Conservation (phyloP, 2,329 filamentous ascomycete genomes). For the Fusarium tjaetaba region DNA sequence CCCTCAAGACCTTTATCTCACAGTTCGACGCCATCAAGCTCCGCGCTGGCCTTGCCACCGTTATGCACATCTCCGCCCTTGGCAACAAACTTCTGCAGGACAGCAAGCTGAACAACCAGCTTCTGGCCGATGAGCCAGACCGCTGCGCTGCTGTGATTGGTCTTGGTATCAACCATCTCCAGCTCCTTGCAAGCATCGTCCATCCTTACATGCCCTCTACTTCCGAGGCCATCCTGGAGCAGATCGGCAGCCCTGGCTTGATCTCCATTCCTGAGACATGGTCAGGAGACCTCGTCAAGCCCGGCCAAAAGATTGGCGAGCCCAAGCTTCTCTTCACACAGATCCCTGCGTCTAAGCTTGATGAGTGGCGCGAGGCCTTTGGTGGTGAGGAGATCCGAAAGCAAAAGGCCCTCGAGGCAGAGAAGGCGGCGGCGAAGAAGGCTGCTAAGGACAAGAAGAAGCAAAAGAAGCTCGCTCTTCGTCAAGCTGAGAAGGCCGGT, state of each 20-base stretch:
- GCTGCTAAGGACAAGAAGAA: constrained; percentile 61
- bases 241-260: constrained; percentile 69
- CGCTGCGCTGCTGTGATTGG: constrained; percentile 71
- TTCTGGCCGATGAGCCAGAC: constrained; percentile 63
- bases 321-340: constrained; percentile 82
- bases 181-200: constrained; percentile 81
- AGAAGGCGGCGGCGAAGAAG: constrained; percentile 62
- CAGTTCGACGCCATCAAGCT: constrained; percentile 78
- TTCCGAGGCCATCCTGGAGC: constrained; percentile 76
- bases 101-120: constrained; percentile 64
- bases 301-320: constrained; percentile 84
- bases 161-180: constrained; percentile 83
- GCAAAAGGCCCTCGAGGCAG: constrained; percentile 69
- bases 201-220: constrained; percentile 89
- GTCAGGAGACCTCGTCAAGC: constrained; percentile 67
- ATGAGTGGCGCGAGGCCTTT: constrained; percentile 83
- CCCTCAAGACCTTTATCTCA: constrained; percentile 72
- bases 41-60: constrained; percentile 70
- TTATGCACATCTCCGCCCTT: constrained; percentile 72
- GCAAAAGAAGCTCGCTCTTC: constrained; percentile 51
- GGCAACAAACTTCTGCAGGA: constrained; percentile 63
- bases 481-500: constrained; percentile 28
- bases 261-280: constrained; percentile 73
- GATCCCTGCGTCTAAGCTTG: constrained; percentile 83
- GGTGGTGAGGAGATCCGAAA: constrained; percentile 73